Evolutionary conservation across 2,329 filamentous ascomycete species (phyloP).

Genomic region (Penicillium sp.): DNA sequence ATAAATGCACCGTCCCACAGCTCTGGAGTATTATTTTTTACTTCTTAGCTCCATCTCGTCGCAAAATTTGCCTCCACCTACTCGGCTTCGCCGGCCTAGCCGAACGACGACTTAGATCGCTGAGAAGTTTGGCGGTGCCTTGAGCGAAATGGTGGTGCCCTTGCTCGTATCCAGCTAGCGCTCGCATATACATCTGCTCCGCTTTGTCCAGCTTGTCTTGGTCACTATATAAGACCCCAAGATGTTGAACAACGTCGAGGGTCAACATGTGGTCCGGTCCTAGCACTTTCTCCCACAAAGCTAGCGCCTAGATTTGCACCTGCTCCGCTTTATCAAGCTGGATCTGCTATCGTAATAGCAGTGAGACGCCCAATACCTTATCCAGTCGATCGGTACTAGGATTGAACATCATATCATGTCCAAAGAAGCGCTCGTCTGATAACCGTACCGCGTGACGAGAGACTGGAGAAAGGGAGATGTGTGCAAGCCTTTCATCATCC

Average conservation of each 20-base stretch:
- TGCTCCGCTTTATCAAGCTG: conserved; percentile 19
- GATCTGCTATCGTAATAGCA: not conserved
- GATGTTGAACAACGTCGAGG: not conserved
- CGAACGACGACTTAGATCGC: too few species aligned
- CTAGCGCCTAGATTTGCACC: not conserved
- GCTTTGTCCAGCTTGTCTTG: conserved; percentile 17
- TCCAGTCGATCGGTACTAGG: not conserved
- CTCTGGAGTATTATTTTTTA: too few species aligned
- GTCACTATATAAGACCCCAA: not conserved
- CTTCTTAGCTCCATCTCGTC: too few species aligned
- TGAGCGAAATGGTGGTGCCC: not conserved
- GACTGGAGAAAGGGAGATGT: not conserved
- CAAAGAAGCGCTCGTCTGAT: not conserved
- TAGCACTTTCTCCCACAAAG: conserved; percentile 17
- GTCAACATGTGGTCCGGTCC: not conserved
- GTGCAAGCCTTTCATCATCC: not conserved
- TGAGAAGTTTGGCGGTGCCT: too few species aligned
- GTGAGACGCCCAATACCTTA: not conserved
- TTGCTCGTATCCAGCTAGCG: too few species aligned
- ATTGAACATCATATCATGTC: not conserved
- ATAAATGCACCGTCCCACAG: too few species aligned
- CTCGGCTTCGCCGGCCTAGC: too few species aligned
- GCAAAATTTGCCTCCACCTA: too few species aligned
- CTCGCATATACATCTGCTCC: not conserved
- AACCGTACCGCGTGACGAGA: not conserved